Base-by-base conservation (phyloP, 176 grass and related monocot species). In the Olyra latifolia region DNA sequence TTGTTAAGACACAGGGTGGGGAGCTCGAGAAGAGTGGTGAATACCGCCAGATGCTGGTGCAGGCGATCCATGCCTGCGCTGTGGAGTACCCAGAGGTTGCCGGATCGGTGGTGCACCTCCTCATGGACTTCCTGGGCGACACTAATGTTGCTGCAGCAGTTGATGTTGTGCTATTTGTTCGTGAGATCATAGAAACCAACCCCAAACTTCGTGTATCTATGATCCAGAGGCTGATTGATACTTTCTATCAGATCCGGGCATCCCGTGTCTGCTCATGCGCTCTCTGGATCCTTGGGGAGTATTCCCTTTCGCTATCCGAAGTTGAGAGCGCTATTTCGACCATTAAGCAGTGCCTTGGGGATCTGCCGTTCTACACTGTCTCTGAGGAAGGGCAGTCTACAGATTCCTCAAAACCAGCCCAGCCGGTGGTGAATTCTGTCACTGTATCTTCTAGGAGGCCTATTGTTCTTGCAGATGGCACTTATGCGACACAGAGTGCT, bases 61-160 rank as follows among this genome's bases (percentile, higher is more conserved):
- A 92, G 76, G 87, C 90, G 5, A 92, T 92, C 24, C 90, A 92
- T 78, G 38, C 69, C 7, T 92, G 90, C 8, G 73, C 90, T 1
- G 62, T 83, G 7, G 75, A 92, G 72, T 92, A 83, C 53, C 87
- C 83, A 0, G 90, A 89, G 81, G 87, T 92, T 11, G 90, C 87
- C 25, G 90, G 74, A 7, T 92, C 83, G 0, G 90, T 92, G 1
- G 90, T 92, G n/a, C 87, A 92, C 73, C 69, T 92, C 15, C 86
- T 92, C 74, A 92, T 92, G 90, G 90, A 92, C 61, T 92, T 92
- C 74, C 90, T 92, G 23, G 87, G 90, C 5, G 90, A 92, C 74
- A 55, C 77, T 9, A 92, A 89, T 28, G 83, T 92, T 57, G 90
- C 87, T 68, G 81, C 90, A 7, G 90, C 90, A 0, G 68, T 86